phyloP scores from a whole-genome alignment of 2,329 filamentous ascomycete species.

The Gaeumannomyces sp. region DNA sequence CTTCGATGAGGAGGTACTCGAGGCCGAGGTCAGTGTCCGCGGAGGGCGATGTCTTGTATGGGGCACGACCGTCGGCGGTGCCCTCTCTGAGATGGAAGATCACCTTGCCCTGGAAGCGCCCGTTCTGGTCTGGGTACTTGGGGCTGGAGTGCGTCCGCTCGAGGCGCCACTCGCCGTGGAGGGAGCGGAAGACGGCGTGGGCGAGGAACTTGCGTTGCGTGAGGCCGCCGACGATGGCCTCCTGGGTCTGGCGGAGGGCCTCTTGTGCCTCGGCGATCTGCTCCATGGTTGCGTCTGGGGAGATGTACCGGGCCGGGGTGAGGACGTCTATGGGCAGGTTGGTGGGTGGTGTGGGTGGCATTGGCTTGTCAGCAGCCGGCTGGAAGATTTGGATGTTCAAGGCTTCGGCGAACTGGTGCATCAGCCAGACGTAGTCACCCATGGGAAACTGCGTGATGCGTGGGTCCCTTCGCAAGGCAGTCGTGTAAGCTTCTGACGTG shows the following conservation, averaged over 20 bases:
- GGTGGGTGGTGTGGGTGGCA: constrained; percentile 25
- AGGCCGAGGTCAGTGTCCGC: constrained; percentile 29
- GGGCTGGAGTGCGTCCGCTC: constrained; percentile 49
- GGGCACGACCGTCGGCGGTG: constrained; percentile 29
- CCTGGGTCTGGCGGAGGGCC: constrained; percentile 41
- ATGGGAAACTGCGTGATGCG: constrained; percentile 68
- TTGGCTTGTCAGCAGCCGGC: constrained; percentile 12
- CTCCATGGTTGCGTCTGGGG: constrained; percentile 32
- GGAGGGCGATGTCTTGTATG: constrained; percentile 11
- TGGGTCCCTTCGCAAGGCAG: constrained; percentile 44
- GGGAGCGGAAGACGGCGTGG: constrained; percentile 60
- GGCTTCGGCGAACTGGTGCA: constrained; percentile 61
- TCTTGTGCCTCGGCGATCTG: constrained; percentile 33
- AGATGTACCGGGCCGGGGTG: constrained; percentile 49
- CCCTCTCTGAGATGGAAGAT: constrained; percentile 57
- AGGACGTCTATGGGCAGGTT: constrained; percentile 44
- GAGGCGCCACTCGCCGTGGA: constrained; percentile 65
- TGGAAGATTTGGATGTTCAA: constrained; percentile 43
- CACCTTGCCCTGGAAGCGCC: constrained; percentile 58
- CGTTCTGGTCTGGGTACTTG: constrained; percentile 54
- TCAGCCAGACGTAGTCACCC: constrained; percentile 71
- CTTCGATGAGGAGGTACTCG: constrained; percentile 65
- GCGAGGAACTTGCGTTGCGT: constrained; percentile 48
- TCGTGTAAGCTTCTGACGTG: constrained; percentile 37
- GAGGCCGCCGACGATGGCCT: constrained; percentile 34